phyloP scores from a whole-genome alignment of 805 yeast species.

The Barnettozyma wickerhamii region DNA sequence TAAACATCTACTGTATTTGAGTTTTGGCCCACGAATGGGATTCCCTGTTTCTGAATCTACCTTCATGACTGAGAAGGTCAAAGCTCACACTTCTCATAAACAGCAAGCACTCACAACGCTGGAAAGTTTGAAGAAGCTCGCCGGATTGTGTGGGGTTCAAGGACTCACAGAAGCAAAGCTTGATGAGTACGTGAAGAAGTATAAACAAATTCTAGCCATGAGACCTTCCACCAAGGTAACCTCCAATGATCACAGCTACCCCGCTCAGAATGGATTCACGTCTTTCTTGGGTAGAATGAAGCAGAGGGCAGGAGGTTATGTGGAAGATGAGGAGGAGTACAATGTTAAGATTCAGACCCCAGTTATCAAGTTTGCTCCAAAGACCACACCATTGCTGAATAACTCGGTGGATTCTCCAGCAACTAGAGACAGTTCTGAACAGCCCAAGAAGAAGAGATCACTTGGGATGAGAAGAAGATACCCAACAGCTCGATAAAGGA shows the following conservation, averaged over 20 bases:
- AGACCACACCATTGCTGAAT: not conserved
- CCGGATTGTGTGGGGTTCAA: constrained; percentile 2
- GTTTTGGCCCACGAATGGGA: constrained; percentile 11
- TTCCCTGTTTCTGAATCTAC: constrained; percentile 2
- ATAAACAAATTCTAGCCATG: not conserved
- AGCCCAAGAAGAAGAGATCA: constrained; percentile 3
- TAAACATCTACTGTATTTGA: constrained; percentile 47
- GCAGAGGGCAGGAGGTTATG: not conserved
- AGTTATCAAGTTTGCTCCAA: too few species aligned
- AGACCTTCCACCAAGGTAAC: not conserved
- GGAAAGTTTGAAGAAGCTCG: constrained; percentile 4
- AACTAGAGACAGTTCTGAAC: not conserved
- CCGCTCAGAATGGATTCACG: too few species aligned
- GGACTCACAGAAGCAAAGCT: constrained; percentile 15
- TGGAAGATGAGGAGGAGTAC: not conserved
- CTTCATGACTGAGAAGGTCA: constrained; percentile 14
- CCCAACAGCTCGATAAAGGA: not conserved
- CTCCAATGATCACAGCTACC: too few species aligned
- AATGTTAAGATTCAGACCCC: not conserved
- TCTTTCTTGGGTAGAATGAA: not conserved
- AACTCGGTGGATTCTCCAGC: not conserved
- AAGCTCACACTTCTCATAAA: not conserved
- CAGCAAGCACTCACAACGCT: constrained; percentile 5
- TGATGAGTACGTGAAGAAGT: not conserved
- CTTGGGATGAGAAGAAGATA: constrained; percentile 8